Evolutionary conservation across 2,329 filamentous ascomycete genomes (phyloP).

Genomic region (Xylaria arbuscula): DNA sequence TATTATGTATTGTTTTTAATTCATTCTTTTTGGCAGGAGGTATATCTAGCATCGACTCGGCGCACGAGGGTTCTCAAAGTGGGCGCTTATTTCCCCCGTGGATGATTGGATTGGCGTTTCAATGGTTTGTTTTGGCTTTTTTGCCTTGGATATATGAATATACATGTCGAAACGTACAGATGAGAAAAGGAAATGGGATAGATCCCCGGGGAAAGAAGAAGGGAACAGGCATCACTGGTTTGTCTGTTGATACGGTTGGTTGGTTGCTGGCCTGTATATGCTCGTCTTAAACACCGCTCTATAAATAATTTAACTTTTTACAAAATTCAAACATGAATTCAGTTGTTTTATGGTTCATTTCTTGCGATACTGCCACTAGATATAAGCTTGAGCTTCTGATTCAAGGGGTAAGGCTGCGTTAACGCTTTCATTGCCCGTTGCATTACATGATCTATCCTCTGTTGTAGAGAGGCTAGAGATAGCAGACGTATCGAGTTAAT

Average conservation of each 20-base stretch:
- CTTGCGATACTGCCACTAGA: too few species aligned
- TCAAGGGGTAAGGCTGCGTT: too few species aligned
- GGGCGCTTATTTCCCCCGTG: not conserved
- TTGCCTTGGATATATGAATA: constrained; percentile 17
- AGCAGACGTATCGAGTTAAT: too few species aligned
- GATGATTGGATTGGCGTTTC: constrained; percentile 19
- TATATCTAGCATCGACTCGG: constrained; percentile 29
- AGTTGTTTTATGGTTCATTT: too few species aligned
- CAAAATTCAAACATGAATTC: too few species aligned
- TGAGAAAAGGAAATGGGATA: not conserved
- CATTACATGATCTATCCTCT: too few species aligned
- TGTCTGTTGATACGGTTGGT: not conserved
- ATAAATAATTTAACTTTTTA: not conserved
- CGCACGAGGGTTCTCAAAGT: constrained; percentile 26
- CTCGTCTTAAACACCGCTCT: constrained; percentile 4
- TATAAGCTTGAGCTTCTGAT: too few species aligned
- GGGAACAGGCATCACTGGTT: not conserved
- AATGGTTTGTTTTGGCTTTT: not conserved
- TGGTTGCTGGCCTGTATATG: too few species aligned
- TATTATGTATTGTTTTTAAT: constrained; percentile 31
- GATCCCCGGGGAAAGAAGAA: not conserved
- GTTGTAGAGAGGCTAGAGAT: too few species aligned
- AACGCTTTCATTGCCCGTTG: too few species aligned
- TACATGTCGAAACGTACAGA: constrained; percentile 11
- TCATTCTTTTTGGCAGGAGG: constrained; percentile 9